These are phyloP conservation scores for Pulveroboletus sp. DNA, from an alignment of 768 basidiomycete genomes.

Conservation along the genomic window DNA sequence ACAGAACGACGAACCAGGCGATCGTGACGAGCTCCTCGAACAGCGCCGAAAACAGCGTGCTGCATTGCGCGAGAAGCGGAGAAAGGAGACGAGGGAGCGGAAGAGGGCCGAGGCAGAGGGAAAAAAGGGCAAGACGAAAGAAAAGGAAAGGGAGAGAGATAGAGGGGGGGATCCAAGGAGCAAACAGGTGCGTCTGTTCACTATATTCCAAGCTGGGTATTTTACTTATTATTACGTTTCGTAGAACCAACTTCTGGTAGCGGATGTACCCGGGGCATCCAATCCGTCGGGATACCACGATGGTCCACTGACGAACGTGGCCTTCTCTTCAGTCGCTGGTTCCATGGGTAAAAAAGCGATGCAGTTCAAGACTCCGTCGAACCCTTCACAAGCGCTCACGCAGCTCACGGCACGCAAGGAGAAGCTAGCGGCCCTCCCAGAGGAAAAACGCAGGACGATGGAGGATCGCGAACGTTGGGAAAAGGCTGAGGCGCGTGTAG, in stretches of 20 bases:
- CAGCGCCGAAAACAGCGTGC: slow-evolving; percentile 76
- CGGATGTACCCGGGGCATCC: slow-evolving; percentile 39
- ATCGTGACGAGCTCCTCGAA: slow-evolving; percentile 80
- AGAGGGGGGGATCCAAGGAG: slow-evolving; percentile 41
- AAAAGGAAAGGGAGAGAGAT: slow-evolving; percentile 46
- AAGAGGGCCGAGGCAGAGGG: slow-evolving; percentile 62
- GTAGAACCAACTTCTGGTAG: slow-evolving; percentile 72
- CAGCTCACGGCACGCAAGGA: slow-evolving; percentile 77
- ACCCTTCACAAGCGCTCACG: slow-evolving; percentile 82
- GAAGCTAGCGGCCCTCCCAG: slow-evolving; percentile 72
- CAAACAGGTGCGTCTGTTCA: slow-evolving; percentile 45
- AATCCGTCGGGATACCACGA: slow-evolving; percentile 30
- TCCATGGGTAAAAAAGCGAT: slow-evolving; percentile 46
- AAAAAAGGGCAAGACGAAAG: slow-evolving; percentile 49
- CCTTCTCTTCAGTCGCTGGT: slow-evolving; percentile 65
- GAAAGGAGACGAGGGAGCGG: slow-evolving; percentile 86
- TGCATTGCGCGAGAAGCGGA: slow-evolving; percentile 77
- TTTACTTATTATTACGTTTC: slow-evolving; percentile 1
- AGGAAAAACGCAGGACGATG: slow-evolving; percentile 76
- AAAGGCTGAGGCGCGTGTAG: slow-evolving; percentile 83
- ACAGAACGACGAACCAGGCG: slow-evolving; percentile 44
- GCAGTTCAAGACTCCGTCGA: slow-evolving; percentile 67
- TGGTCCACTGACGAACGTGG: slow-evolving; percentile 55
- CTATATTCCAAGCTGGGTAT: not conserved
- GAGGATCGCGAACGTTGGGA: slow-evolving; percentile 88